Percentiles rank a stretch among this genome's conserved stretches.
phyloP scores from a whole-genome alignment of 2,329 filamentous ascomycete genomes.

The Diatrype stigma region DNA sequence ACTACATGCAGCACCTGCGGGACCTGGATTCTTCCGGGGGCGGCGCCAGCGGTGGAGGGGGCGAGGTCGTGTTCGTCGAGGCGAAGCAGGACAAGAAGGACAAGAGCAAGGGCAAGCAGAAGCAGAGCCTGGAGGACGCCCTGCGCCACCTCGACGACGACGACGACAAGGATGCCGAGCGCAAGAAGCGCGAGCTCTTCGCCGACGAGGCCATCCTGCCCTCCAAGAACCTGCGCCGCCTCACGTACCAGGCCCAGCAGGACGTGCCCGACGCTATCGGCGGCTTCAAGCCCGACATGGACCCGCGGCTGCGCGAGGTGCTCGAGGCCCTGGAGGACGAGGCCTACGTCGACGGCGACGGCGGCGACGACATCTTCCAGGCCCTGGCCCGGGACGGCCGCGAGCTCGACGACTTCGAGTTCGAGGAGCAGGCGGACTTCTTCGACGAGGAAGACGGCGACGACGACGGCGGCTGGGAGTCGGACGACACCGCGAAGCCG shows the following conservation, averaged over 20 bases:
- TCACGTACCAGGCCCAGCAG: constrained; percentile 89
- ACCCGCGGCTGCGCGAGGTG: constrained; percentile 83
- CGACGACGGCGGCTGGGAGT: constrained; percentile 89
- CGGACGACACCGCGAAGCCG: constrained; percentile 86
- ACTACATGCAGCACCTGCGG: constrained; percentile 98
- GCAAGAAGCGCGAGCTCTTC: constrained; percentile 52
- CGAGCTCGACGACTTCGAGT: constrained; percentile 77
- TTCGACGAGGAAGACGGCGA: constrained; percentile 66
- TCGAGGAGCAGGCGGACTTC: constrained; percentile 60
- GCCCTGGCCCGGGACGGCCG: constrained; percentile 63
- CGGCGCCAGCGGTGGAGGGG: constrained; percentile 59
- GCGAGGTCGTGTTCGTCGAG: constrained; percentile 81
- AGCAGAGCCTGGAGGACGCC: constrained; percentile 77
- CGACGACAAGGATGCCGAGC: constrained; percentile 29
- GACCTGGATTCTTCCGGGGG: constrained; percentile 67
- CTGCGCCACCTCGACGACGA: constrained; percentile 59
- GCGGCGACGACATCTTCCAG: constrained; percentile 82
- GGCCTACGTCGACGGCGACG: constrained; percentile 73
- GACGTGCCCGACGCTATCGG: constrained; percentile 86
- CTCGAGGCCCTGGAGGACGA: constrained; percentile 94
- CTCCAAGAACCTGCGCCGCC: constrained; percentile 71
- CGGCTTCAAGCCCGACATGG: constrained; percentile 97
- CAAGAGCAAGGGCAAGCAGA: constrained; percentile 70
- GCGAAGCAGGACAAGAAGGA: constrained; percentile 55
- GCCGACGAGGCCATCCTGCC: constrained; percentile 74